Evolutionary conservation across 306 rosid genomes (phyloP).

Genomic region (Mimosa pudica): DNA sequence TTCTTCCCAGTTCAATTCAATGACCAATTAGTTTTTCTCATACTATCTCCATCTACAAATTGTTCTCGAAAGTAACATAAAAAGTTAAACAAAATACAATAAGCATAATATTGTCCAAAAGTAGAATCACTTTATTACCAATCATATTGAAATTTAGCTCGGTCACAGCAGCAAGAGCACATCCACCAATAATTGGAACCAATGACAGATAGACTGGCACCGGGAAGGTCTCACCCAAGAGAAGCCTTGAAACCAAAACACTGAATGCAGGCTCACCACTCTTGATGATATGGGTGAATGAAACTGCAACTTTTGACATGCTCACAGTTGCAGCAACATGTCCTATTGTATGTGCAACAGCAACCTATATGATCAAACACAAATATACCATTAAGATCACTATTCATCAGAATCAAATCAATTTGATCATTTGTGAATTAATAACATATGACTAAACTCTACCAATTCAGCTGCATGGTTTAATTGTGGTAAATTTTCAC

Average conservation of each 20-base stretch:
- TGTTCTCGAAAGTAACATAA: constrained; percentile 1
- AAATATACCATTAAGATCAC: constrained; percentile 30
- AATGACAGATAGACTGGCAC: constrained; percentile 77
- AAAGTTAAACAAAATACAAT: neutral
- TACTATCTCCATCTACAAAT: constrained; percentile 10
- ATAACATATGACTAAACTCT: constrained; percentile 15
- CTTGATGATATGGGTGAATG: constrained; percentile 97
- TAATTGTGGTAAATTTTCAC: constrained; percentile 3
- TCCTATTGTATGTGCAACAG: constrained; percentile 96
- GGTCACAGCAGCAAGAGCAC: constrained; percentile 94
- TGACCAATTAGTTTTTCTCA: neutral
- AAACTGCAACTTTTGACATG: constrained; percentile 99
- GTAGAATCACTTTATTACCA: constrained; percentile 51
- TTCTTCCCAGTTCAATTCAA: neutral
- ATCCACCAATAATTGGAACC: constrained; percentile 95
- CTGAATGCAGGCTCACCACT: constrained; percentile 99
- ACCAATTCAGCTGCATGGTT: constrained; percentile 28
- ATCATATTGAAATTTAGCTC: constrained; percentile 98
- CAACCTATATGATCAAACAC: constrained; percentile 64
- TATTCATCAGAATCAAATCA: constrained; percentile 8
- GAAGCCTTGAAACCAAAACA: constrained; percentile 83
- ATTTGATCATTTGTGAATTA: neutral
- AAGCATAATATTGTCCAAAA: neutral
- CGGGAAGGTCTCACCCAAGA: constrained; percentile 94
- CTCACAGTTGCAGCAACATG: constrained; percentile 98